Percentiles rank a stretch among this genome's conserved stretches.
These are phyloP conservation scores for Trichoderma hamatum DNA, from an alignment of 2,329 filamentous ascomycete species.

Conservation along the genomic window DNA sequence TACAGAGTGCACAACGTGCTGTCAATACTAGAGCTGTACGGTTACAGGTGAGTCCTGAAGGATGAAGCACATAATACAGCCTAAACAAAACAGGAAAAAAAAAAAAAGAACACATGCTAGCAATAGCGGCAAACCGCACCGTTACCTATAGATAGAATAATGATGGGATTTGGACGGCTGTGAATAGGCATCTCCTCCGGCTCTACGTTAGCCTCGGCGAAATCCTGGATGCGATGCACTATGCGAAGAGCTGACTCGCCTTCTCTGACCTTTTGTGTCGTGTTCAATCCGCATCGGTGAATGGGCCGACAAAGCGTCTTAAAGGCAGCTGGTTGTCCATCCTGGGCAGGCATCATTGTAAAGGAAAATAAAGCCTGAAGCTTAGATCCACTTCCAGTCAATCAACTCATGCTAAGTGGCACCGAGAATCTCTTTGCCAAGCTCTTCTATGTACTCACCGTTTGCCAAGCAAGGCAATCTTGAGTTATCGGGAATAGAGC, in stretches of 20 bases:
- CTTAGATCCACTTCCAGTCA: background rate
- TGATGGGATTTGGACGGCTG: background rate
- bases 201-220: background rate
- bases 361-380: background rate
- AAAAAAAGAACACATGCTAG: background rate
- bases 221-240: background rate
- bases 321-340: background rate
- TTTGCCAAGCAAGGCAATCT: background rate
- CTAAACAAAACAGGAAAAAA: background rate
- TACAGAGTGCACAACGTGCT: background rate
- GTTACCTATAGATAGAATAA: background rate
- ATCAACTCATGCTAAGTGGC: slow-evolving; percentile 8
- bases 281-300: slow-evolving; percentile 4
- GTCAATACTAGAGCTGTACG: background rate
- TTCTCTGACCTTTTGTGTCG: background rate
- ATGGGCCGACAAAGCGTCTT: background rate
- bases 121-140: background rate
- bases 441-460: background rate
- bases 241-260: slow-evolving; percentile 22
- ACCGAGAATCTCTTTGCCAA: background rate
- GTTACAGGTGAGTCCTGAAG: background rate
- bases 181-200: background rate
- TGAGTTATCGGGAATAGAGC: background rate
- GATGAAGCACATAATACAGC: slow-evolving; percentile 6
- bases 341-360: background rate